A percentile compares a stretch with the other conserved stretches of the same genome.
These are phyloP conservation scores for Chlorella sp. DNA, from an alignment of 139 green algal genomes.

Conservation along the genomic window DNA sequence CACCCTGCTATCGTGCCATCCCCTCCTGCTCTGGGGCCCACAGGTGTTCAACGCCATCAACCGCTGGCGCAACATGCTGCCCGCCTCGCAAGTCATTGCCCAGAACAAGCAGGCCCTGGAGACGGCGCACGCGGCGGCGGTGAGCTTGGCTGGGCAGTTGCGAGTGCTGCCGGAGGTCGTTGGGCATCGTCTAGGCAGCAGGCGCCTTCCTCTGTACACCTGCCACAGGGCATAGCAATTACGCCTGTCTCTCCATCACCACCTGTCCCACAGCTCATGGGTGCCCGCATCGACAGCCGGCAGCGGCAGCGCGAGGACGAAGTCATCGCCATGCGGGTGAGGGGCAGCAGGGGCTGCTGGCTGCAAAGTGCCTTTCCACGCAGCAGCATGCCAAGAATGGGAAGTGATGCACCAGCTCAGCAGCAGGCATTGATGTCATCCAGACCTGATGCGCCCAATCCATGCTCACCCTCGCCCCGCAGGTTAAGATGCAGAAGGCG, in stretches of 20 bases:
- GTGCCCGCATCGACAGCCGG: background rate
- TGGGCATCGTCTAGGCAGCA: too few relatives aligned
- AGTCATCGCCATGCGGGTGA: constrained; percentile 31
- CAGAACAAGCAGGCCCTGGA: constrained; percentile 7
- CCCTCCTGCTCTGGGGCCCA: background rate
- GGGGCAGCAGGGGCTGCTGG: background rate
- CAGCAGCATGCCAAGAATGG: background rate
- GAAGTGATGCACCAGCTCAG: too few relatives aligned
- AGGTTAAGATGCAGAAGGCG: constrained; percentile 22
- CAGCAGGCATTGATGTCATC: too few relatives aligned
- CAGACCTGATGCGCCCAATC: too few relatives aligned
- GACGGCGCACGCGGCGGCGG: constrained; percentile 2
- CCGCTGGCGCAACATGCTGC: constrained; percentile 46
- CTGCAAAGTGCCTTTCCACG: too few relatives aligned
- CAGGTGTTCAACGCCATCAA: constrained; percentile 44
- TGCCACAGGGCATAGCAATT: too few relatives aligned
- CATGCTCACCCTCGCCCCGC: too few relatives aligned
- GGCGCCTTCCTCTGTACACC: too few relatives aligned
- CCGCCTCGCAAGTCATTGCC: constrained; percentile 43
- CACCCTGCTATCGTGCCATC: background rate
- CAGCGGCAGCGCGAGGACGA: constrained; percentile 16
- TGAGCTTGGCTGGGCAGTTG: background rate
- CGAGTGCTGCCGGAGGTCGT: too few relatives aligned
- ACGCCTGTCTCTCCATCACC: too few relatives aligned
- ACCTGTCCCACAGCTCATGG: background rate